A percentile compares a stretch with the other conserved stretches of the same genome.
These are phyloP conservation scores for Neurospora sp. DNA, from an alignment of 495 filamentous ascomycete species.

Conservation along the genomic window DNA sequence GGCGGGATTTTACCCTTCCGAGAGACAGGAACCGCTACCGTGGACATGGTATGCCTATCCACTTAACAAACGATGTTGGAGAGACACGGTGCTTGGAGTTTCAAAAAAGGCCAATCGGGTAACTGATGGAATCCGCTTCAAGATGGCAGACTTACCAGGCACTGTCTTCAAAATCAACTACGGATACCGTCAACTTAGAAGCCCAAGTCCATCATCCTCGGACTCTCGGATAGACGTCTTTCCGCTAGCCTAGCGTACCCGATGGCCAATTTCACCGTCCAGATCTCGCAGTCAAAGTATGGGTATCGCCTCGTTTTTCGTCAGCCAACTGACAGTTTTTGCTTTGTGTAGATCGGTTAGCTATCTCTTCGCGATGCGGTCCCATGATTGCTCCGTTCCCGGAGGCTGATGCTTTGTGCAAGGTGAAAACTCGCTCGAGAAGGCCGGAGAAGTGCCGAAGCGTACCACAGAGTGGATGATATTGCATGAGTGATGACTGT, in stretches of 20 bases:
- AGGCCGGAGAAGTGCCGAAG: not conserved
- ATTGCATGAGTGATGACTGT: not conserved
- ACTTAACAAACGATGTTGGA: not conserved
- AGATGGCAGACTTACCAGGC: not conserved
- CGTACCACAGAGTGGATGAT: not conserved
- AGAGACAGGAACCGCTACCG: not conserved
- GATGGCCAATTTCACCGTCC: not conserved
- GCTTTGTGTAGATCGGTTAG: not conserved
- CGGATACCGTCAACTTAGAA: not conserved
- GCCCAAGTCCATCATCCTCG: not conserved
- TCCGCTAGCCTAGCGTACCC: not conserved
- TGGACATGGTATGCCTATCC: not conserved
- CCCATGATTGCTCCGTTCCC: not conserved
- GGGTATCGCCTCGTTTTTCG: not conserved
- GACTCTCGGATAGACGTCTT: not conserved
- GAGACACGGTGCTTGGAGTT: not conserved
- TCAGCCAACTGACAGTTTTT: not conserved
- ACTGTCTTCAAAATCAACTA: not conserved
- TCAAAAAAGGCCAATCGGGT: not conserved
- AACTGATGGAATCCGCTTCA: not conserved
- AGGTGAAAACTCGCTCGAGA: not conserved
- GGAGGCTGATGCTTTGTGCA: not conserved
- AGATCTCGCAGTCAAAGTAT: not conserved
- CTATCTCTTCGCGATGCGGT: not conserved
- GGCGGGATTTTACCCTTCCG: not conserved